phyloP scores from a whole-genome alignment of 2,329 filamentous ascomycete genomes.

The Sporothrix protearum region DNA sequence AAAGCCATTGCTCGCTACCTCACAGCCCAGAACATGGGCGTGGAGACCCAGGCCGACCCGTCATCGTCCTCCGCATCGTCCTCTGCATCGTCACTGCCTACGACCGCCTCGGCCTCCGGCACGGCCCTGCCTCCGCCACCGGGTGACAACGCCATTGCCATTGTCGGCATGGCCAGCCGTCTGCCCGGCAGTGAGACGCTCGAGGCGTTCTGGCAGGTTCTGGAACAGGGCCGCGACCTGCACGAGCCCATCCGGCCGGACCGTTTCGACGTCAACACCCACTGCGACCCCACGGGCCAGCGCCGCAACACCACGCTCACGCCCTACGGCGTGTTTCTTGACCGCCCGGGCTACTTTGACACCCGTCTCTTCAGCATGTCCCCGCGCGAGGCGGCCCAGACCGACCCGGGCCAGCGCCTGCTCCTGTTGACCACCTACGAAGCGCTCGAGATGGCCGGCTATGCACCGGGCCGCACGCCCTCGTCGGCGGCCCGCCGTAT shows the following conservation, averaged over 20 bases:
- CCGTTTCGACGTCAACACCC: conserved; percentile 67
- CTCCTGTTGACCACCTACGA: conserved; percentile 75
- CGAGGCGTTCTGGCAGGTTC: conserved; percentile 70
- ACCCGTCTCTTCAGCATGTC: conserved; percentile 85
- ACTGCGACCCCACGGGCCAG: conserved; percentile 69
- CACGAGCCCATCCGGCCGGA: conserved; percentile 65
- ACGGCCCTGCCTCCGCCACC: conserved; percentile 48
- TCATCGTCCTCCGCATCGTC: too few species aligned
- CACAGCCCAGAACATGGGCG: not conserved
- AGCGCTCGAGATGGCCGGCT: conserved; percentile 76
- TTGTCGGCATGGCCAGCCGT: conserved; percentile 77
- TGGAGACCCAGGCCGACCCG: not conserved
- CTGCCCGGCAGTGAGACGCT: conserved; percentile 72
- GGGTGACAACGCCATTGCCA: conserved; percentile 53
- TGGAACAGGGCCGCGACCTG: conserved; percentile 73
- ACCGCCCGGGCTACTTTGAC: conserved; percentile 73
- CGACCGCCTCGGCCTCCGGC: conserved; percentile 31
- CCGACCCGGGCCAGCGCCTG: conserved; percentile 76
- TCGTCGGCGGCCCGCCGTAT: conserved; percentile 64
- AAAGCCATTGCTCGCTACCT: not conserved
- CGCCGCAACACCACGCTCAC: conserved; percentile 72
- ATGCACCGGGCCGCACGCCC: conserved; percentile 68
- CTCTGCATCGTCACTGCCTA: not conserved
- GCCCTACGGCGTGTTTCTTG: conserved; percentile 69
- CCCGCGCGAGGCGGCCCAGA: conserved; percentile 71